Evolutionary conservation across 2,329 filamentous ascomycete genomes (phyloP), one percentile per base, ranked within the genome.

Genomic region (Akanthomyces muscarius): DNA sequence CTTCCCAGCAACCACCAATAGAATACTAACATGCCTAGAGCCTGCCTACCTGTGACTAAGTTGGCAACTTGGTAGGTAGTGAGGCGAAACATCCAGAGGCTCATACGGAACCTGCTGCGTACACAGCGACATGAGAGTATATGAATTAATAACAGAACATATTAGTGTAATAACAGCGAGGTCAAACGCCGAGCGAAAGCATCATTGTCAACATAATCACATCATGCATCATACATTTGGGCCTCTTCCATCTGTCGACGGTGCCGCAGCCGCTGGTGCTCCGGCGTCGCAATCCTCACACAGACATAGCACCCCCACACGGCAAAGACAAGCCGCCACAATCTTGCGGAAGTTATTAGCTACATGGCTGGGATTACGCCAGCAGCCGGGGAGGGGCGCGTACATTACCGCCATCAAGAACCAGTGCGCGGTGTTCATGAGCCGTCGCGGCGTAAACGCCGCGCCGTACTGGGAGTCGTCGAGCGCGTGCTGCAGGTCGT

Each of bases 281-380:
- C 61, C n/a, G 53, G 53, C 25, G 47, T 50, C 28, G 36, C 38
- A 8, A 44, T 23, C 16, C 47, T 25, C 2, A 63, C 48, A 45
- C 69, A 71, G 33, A 72, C 70, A 5, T 68, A 64, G 56, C 71
- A 73, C 1, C 69, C 71, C 68, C 70, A 71, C n/a, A 72, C 13
- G 1, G 68, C 64, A 63, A 72, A 71, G n/a, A 71, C 42, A 33
- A 71, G 63, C 51, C 72, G 66, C 68, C 69, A 71, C 10, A 63
- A 62, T 18, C 72, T 74, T 11, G 11, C 8, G 0, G 0, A 0
- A 30, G 5, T 47, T 47, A 38, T 8, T 47, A 42, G 5, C 6
- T 42, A 3, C 33, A 36, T 16, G 38, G 1, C 16, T 16, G 23
- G 6, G 30, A 33, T 6, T 18, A 36, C 18, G 13, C 7, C 2